A percentile compares a stretch with the other conserved stretches of the same genome.
These are phyloP conservation scores for Monosporozyma servazzii DNA, from an alignment of 805 yeast species.

Conservation along the genomic window DNA sequence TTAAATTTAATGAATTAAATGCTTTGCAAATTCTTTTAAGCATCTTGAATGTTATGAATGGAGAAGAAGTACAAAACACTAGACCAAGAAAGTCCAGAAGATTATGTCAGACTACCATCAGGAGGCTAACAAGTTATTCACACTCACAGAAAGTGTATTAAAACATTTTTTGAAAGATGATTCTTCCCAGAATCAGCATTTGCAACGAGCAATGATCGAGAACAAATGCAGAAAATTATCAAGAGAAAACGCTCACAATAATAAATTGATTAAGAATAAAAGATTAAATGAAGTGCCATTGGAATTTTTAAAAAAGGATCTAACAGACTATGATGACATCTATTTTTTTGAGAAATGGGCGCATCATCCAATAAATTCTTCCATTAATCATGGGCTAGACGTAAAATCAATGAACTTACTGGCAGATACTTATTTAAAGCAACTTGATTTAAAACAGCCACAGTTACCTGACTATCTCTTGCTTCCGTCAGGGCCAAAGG, in stretches of 20 bases:
- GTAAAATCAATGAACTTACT: background rate
- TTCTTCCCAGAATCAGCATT: background rate
- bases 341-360: background rate
- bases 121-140: background rate
- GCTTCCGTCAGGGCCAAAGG: background rate
- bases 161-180: background rate
- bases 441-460: background rate
- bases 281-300: background rate
- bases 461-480: too few species aligned
- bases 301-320: background rate
- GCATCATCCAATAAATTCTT: background rate
- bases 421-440: background rate
- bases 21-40: too few species aligned
- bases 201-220: slow-evolving; percentile 1
- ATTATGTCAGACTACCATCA: background rate
- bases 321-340: background rate
- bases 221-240: background rate
- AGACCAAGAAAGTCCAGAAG: background rate
- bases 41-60: too few species aligned
- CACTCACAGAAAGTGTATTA: background rate
- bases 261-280: background rate
- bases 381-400: background rate
- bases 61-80: background rate
- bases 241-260: background rate
- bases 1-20: too few species aligned